phyloP scores from a whole-genome alignment of 83 land plant species.

The Picea abies region DNA sequence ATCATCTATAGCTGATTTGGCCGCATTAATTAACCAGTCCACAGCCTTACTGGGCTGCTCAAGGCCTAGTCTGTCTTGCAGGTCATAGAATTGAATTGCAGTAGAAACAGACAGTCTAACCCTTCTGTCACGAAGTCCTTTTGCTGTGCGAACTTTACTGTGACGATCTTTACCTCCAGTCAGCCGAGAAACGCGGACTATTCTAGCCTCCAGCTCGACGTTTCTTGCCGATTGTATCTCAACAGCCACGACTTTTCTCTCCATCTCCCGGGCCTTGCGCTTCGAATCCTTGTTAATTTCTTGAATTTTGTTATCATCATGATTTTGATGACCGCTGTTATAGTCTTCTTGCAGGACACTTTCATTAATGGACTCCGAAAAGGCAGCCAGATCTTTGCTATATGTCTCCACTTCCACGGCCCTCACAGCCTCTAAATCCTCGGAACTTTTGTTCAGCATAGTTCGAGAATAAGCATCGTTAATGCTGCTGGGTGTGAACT shows the following conservation, averaged over 20 bases:
- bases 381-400: neutral
- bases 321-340: neutral
- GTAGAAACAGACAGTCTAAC: constrained; percentile 66
- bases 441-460: too few species aligned
- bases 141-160: constrained; percentile 62
- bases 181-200: constrained; percentile 54
- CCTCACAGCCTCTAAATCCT: too few species aligned
- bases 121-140: constrained; percentile 61
- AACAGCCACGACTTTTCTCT: neutral
- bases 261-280: constrained; percentile 8
- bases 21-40: constrained; percentile 53
- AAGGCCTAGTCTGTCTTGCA: constrained; percentile 59
- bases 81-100: constrained; percentile 63
- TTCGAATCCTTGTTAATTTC: constrained; percentile 10
- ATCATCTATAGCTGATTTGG: constrained; percentile 46
- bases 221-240: too few species aligned
- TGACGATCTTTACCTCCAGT: constrained; percentile 72
- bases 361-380: constrained; percentile 15
- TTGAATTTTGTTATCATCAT: neutral
- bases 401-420: too few species aligned
- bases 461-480: too few species aligned
- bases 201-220: constrained; percentile 50
- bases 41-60: constrained; percentile 64
- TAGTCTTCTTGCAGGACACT: neutral
- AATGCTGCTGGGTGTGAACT: too few species aligned